These are phyloP conservation scores for Ogataea chonburiensis DNA, from an alignment of 805 yeast species.

Conservation along the genomic window DNA sequence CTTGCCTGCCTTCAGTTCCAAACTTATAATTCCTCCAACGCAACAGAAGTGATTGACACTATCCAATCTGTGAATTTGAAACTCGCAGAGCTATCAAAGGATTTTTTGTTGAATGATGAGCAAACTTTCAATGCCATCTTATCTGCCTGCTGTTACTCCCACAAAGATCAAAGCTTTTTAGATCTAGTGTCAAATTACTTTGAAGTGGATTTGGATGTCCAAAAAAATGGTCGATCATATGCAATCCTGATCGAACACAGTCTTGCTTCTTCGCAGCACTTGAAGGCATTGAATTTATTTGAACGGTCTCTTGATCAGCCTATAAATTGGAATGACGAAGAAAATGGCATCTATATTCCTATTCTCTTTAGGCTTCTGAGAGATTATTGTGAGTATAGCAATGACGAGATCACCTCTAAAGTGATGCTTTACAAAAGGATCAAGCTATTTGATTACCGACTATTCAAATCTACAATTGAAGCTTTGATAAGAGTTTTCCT, in stretches of 20 bases:
- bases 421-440: constrained; percentile 41
- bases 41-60: constrained; percentile 24
- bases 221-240: constrained; percentile 38
- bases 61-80: constrained; percentile 24
- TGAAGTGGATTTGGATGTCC: constrained; percentile 31
- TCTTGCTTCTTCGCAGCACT: constrained; percentile 34
- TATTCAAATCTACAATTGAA: constrained; percentile 40
- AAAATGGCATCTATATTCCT: constrained; percentile 29
- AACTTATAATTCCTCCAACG: constrained; percentile 14
- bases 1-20: constrained; percentile 27
- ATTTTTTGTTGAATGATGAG: constrained; percentile 22
- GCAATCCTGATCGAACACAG: constrained; percentile 37
- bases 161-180: constrained; percentile 27
- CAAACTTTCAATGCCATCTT: constrained; percentile 28
- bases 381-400: constrained; percentile 19
- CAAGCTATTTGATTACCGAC: constrained; percentile 37
- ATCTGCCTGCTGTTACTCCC: constrained; percentile 29
- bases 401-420: constrained; percentile 20
- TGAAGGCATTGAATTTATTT: constrained; percentile 36
- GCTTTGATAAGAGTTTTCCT: constrained; percentile 40
- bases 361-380: constrained; percentile 29
- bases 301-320: constrained; percentile 37
- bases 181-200: constrained; percentile 31
- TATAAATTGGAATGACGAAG: constrained; percentile 44
- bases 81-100: constrained; percentile 15